These are phyloP conservation scores for Perkinsus olseni DNA, from an alignment of 169 alveolate species.

Conservation along the genomic window DNA sequence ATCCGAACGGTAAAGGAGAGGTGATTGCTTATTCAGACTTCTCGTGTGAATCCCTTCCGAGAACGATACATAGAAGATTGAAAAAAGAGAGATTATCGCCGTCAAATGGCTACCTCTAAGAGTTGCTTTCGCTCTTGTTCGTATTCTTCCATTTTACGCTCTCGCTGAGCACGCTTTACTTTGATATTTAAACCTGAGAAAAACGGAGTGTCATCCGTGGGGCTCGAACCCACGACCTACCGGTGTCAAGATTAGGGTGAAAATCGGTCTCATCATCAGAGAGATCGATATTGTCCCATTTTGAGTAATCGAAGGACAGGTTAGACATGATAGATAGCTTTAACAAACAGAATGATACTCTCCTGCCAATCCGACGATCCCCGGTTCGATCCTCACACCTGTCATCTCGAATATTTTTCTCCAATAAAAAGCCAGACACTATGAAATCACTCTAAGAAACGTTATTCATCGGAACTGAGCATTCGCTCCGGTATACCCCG, in stretches of 20 bases:
- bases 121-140: background rate
- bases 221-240: background rate
- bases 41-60: background rate
- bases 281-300: background rate
- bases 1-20: no score
- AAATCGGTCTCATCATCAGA: background rate
- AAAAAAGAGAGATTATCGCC: background rate
- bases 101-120: background rate
- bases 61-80: background rate
- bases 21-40: no score
- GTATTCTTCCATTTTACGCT: background rate
- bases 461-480: background rate
- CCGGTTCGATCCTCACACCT: background rate
- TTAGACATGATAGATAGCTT: background rate
- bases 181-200: background rate
- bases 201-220: background rate
- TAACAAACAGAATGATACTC: background rate
- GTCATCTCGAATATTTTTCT: no score
- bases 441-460: no score
- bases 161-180: background rate
- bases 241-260: background rate
- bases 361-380: background rate
- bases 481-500: background rate
- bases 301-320: background rate
- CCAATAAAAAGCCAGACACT: no score